phyloP scores from a whole-genome alignment of 805 yeast species.

The Scheffersomyces lignosus region DNA sequence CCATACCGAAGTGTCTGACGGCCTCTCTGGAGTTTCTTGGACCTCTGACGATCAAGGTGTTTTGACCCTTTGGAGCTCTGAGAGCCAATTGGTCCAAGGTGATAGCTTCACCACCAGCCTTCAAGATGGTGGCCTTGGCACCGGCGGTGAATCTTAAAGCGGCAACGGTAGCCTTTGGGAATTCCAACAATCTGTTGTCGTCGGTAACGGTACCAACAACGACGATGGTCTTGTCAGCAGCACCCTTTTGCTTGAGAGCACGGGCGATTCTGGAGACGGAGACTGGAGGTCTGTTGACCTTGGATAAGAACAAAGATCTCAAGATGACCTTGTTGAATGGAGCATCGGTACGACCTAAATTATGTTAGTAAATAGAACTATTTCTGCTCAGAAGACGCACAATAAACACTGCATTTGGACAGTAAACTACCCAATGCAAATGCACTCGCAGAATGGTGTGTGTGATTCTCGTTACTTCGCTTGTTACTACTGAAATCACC shows the following conservation, averaged over 20 bases:
- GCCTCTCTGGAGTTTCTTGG: constrained; percentile 99
- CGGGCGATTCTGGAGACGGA: constrained; percentile 88
- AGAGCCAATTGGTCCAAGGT: constrained; percentile 98
- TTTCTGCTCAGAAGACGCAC: constrained; percentile 50
- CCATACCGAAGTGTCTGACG: constrained; percentile 99
- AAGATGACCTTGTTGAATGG: constrained; percentile 97
- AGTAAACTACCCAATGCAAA: constrained; percentile 4
- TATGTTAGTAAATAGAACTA: constrained; percentile 31
- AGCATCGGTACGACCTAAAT: constrained; percentile 94
- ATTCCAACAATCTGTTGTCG: constrained; percentile 88
- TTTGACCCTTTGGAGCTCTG: constrained; percentile 99
- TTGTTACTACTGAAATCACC: constrained; percentile 12
- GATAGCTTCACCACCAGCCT: constrained; percentile 99
- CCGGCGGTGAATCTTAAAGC: constrained; percentile 99
- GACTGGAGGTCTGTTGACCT: constrained; percentile 99
- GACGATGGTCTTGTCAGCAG: constrained; percentile 89
- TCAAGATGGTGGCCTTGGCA: constrained; percentile 95
- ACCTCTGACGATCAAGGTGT: constrained; percentile 98
- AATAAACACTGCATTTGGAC: constrained; percentile 7
- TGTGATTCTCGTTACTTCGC: no score
- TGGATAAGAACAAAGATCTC: constrained; percentile 92
- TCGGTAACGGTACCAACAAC: constrained; percentile 99
- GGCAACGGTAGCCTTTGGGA: constrained; percentile 98
- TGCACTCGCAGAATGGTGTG: constrained; percentile 30
- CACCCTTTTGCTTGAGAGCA: constrained; percentile 78